Evolutionary conservation across 75 land plant genomes (phyloP).

Genomic region (Cryptomeria japonica): DNA sequence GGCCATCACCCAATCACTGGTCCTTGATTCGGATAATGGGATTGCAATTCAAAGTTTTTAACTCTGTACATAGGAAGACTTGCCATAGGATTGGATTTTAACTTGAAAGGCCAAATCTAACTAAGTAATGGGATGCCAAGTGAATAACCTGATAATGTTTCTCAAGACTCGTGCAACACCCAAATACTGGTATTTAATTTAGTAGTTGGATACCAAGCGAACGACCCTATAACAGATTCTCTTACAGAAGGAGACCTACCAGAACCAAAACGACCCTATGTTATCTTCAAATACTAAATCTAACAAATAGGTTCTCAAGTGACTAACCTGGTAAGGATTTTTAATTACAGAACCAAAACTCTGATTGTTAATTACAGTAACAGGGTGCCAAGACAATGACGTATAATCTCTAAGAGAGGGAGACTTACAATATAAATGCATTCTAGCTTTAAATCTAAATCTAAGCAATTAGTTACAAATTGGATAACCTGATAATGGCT

Average conservation of each 20-base stretch:
- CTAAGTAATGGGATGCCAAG: background rate
- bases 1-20: slow-evolving; percentile 7
- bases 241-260: background rate
- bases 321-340: background rate
- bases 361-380: too few relatives aligned
- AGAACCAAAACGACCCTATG: background rate
- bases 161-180: background rate
- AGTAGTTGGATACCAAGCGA: background rate
- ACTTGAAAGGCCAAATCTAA: background rate
- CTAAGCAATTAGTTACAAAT: too few relatives aligned
- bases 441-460: too few relatives aligned
- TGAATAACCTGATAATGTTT: background rate
- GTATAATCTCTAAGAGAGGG: too few relatives aligned
- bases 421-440: too few relatives aligned
- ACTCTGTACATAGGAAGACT: background rate
- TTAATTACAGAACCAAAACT: background rate
- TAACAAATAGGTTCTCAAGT: background rate
- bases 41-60: background rate
- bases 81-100: background rate
- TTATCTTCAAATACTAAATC: background rate
- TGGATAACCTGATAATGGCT: too few relatives aligned
- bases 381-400: too few relatives aligned
- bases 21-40: background rate
- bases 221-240: background rate
- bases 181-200: background rate